A percentile compares a stretch with the other conserved stretches of the same genome.
phyloP scores from a whole-genome alignment of 2,329 filamentous ascomycete genomes.

The Pezicula neosporulosa region DNA sequence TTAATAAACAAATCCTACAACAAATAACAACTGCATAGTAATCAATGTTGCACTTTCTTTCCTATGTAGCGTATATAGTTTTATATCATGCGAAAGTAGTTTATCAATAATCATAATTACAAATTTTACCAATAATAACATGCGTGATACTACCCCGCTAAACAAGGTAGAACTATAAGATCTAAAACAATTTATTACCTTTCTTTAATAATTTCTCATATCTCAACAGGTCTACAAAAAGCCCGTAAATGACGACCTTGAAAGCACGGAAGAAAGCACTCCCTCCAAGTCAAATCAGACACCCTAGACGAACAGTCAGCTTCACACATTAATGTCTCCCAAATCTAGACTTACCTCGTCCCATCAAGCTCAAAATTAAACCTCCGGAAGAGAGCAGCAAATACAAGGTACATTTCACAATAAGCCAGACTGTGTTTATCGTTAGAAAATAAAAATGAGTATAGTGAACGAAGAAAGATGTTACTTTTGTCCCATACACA shows the following conservation, averaged over 20 bases:
- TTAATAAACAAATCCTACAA: too few species aligned
- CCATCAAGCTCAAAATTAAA: constrained; percentile 27
- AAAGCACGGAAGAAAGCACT: constrained; percentile 21
- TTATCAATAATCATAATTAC: too few species aligned
- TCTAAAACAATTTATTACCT: too few species aligned
- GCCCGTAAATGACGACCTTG: constrained; percentile 16
- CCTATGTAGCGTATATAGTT: too few species aligned
- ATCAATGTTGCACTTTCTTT: too few species aligned
- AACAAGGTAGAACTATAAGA: too few species aligned
- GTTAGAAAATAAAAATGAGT: not conserved
- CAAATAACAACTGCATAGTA: too few species aligned
- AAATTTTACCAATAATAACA: too few species aligned
- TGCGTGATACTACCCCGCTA: too few species aligned
- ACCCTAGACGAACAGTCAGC: not conserved
- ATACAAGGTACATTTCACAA: constrained; percentile 29
- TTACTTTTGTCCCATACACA: constrained; percentile 29
- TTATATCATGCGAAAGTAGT: too few species aligned
- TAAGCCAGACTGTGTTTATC: constrained; percentile 13
- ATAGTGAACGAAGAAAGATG: not conserved
- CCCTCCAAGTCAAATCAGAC: constrained; percentile 27
- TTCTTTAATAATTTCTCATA: too few species aligned
- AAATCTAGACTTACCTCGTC: constrained; percentile 12
- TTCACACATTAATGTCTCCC: not conserved
- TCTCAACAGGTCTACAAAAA: constrained; percentile 15
- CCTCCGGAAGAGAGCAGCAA: constrained; percentile 27